A percentile compares a stretch with the other conserved stretches of the same genome.
phyloP scores from a whole-genome alignment of 2,329 filamentous ascomycete species.

The Colletotrichum sp. region DNA sequence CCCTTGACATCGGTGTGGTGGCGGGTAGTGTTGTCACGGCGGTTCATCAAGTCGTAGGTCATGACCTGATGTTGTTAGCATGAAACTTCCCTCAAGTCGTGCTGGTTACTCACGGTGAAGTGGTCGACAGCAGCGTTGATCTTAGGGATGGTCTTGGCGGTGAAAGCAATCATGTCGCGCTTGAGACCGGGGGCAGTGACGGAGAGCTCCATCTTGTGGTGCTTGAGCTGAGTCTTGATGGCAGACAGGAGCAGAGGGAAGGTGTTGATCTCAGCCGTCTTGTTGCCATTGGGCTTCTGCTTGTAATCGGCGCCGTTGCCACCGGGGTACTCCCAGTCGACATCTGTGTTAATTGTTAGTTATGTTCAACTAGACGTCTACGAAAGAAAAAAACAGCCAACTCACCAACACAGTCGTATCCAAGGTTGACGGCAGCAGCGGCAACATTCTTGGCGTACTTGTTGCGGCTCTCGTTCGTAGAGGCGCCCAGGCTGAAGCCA shows the following conservation, averaged over 20 bases:
- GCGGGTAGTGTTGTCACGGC: slow-evolving; percentile 67
- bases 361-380: neutral
- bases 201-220: slow-evolving; percentile 60
- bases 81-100: fast-evolving
- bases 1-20: slow-evolving; percentile 67
- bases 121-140: slow-evolving; percentile 68
- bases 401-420: slow-evolving; percentile 65
- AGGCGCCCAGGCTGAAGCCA: slow-evolving; percentile 58
- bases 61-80: slow-evolving; percentile 50
- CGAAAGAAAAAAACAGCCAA: neutral
- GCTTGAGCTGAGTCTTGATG: slow-evolving; percentile 62
- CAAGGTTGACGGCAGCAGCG: slow-evolving; percentile 54
- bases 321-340: slow-evolving; percentile 70
- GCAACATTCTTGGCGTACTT: slow-evolving; percentile 64
- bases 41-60: slow-evolving; percentile 77
- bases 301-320: slow-evolving; percentile 76
- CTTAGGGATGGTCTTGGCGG: slow-evolving; percentile 53
- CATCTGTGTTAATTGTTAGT: slow-evolving; percentile 44
- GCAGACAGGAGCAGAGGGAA: slow-evolving; percentile 66
- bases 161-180: slow-evolving; percentile 73
- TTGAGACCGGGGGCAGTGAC: slow-evolving; percentile 69
- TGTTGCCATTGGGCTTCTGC: slow-evolving; percentile 60
- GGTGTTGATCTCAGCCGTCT: slow-evolving; percentile 63
- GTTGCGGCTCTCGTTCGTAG: slow-evolving; percentile 49
- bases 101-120: slow-evolving; percentile 51